phyloP scores from a whole-genome alignment of 2,329 filamentous ascomycete species.

The Clathrospora elynae region DNA sequence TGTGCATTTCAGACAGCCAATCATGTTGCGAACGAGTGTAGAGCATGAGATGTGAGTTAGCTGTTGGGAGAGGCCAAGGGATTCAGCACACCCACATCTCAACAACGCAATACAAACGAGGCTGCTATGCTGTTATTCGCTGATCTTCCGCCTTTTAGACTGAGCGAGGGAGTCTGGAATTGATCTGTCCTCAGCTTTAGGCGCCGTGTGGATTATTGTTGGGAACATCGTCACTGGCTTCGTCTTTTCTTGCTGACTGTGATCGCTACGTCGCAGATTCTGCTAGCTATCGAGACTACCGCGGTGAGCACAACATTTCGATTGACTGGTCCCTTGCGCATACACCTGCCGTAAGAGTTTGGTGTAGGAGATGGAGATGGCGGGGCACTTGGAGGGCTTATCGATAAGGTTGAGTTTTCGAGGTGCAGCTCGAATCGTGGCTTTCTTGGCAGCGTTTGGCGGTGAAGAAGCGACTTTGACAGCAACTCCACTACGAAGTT shows the following conservation, averaged over 20 bases:
- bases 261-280: constrained; percentile 21
- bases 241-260: constrained; percentile 9
- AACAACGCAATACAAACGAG: constrained; percentile 28
- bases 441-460: constrained; percentile 16
- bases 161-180: constrained; percentile 28
- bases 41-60: constrained; percentile 8
- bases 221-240: constrained; percentile 7
- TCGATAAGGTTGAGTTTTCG: constrained; percentile 7
- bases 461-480: constrained; percentile 24
- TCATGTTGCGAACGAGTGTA: constrained; percentile 4
- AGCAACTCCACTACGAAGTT: constrained; percentile 17
- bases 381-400: constrained; percentile 7
- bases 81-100: constrained; percentile 12
- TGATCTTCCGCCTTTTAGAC: constrained; percentile 16
- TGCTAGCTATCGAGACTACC: constrained; percentile 13
- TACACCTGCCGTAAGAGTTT: constrained; percentile 15
- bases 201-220: background rate
- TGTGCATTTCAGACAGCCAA: constrained; percentile 17
- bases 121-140: constrained; percentile 28
- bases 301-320: constrained; percentile 3
- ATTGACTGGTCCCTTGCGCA: constrained; percentile 13
- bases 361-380: constrained; percentile 13
- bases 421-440: background rate
- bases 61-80: constrained; percentile 17
- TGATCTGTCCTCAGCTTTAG: background rate